Conservation (phyloP, 2,329 filamentous ascomycete genomes). For the Arthrinium puccinioides region DNA sequence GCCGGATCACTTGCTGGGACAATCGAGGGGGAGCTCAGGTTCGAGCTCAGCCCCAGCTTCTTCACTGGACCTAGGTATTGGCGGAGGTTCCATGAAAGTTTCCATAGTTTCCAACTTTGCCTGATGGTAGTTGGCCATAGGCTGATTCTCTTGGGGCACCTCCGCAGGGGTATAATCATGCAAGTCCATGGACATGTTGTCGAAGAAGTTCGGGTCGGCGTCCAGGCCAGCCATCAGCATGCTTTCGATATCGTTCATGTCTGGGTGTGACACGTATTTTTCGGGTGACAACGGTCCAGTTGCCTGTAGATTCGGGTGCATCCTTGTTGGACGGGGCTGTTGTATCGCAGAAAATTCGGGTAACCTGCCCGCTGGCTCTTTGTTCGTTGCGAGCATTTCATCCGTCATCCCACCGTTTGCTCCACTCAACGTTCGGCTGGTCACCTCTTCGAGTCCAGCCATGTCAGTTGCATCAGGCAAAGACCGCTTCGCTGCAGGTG, state of each 20-base stretch:
- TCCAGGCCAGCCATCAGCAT: conserved; percentile 11
- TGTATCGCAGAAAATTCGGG: no score
- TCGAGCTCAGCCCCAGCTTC: conserved; percentile 18
- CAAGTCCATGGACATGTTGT: conserved; percentile 6
- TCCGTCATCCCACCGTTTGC: no score
- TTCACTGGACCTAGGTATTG: conserved; percentile 10
- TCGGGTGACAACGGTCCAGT: conserved; percentile 9
- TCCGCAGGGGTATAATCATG: not conserved
- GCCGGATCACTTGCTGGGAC: conserved; percentile 42
- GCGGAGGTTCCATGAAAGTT: conserved; percentile 13
- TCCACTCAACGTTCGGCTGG: no score
- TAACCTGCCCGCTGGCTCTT: no score
- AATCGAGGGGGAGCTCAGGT: conserved; percentile 18
- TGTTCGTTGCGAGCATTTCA: no score
- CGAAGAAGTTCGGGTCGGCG: conserved; percentile 13
- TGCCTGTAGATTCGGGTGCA: no score
- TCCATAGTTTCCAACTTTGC: conserved; percentile 4
- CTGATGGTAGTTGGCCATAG: no score
- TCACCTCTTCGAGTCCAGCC: no score
- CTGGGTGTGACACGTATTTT: conserved; percentile 5
- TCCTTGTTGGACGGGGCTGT: no score
- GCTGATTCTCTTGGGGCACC: no score
- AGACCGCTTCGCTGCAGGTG: not conserved
- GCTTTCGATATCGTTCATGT: conserved; percentile 13
- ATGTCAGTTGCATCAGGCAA: not conserved